Conservation (phyloP, 257 asterid genomes). For the Solanum etuberosum region DNA sequence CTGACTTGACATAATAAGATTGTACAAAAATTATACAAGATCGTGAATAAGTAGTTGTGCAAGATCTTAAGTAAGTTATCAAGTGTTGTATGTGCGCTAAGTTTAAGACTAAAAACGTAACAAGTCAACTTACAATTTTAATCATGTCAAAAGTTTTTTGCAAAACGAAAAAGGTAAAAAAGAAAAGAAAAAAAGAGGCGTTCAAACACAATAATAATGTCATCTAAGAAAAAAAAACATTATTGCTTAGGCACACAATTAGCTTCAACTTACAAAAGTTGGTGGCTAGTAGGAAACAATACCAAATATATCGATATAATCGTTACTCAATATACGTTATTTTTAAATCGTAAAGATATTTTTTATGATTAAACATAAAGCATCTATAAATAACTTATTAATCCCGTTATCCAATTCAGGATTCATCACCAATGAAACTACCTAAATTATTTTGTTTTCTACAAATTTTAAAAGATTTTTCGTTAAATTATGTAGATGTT, state of each 20-base stretch:
- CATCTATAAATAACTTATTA: neutral
- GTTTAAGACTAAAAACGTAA: neutral
- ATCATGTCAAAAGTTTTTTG: neutral
- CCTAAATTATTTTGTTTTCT: neutral
- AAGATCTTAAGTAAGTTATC: neutral
- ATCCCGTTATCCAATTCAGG: rapidly evolving
- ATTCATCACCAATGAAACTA: neutral
- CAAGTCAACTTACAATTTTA: neutral
- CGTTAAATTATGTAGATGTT: neutral
- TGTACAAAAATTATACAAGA: too few relatives aligned
- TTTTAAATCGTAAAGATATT: neutral
- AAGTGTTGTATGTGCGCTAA: neutral
- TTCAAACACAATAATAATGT: neutral
- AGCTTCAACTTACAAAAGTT: neutral
- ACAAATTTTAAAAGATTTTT: neutral
- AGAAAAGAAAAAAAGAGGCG: rapidly evolving
- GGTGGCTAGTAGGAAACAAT: neutral
- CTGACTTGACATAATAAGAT: neutral
- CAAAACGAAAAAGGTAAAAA: too few relatives aligned
- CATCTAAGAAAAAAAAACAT: neutral
- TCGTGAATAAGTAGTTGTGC: too few relatives aligned
- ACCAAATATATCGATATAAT: neutral
- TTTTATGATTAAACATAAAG: neutral
- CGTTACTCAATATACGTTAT: neutral
- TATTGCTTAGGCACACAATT: neutral